phyloP scores from a whole-genome alignment of 2,329 filamentous ascomycete species.

The Cladosporium sp. region DNA sequence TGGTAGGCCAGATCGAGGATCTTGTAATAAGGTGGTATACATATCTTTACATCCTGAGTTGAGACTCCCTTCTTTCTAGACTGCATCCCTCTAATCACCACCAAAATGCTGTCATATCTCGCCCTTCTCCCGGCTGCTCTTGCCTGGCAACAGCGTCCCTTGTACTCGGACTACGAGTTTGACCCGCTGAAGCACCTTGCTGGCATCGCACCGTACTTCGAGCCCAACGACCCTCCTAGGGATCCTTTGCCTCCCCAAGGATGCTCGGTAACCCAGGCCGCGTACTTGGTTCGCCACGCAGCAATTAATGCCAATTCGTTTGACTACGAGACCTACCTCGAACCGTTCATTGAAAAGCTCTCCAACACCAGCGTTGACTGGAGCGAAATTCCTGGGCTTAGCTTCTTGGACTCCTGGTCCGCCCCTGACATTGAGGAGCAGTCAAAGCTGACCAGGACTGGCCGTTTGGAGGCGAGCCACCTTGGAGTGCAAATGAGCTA shows the following conservation, averaged over 20 bases:
- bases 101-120: slow-evolving; percentile 14
- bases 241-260: slow-evolving; percentile 51
- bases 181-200: slow-evolving; percentile 52
- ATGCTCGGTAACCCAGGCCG: slow-evolving; percentile 52
- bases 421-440: slow-evolving; percentile 55
- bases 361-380: slow-evolving; percentile 61
- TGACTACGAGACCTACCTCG: slow-evolving; percentile 53
- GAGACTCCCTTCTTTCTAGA: not conserved
- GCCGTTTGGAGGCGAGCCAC: slow-evolving; percentile 60
- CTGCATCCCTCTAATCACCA: not conserved
- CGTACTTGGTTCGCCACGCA: slow-evolving; percentile 53
- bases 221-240: slow-evolving; percentile 48
- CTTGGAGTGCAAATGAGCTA: slow-evolving; percentile 60
- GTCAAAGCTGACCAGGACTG: slow-evolving; percentile 61
- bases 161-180: slow-evolving; percentile 43
- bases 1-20: slow-evolving; percentile 5
- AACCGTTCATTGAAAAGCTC: slow-evolving; percentile 57
- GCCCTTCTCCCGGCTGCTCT: slow-evolving; percentile 16
- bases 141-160: slow-evolving; percentile 22
- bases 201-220: slow-evolving; percentile 53
- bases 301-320: slow-evolving; percentile 56
- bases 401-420: slow-evolving; percentile 59
- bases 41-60: not conserved
- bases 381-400: slow-evolving; percentile 55
- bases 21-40: not conserved